A percentile compares a stretch with the other conserved stretches of the same genome.
Evolutionary conservation across 2,329 filamentous ascomycete genomes (phyloP).

Genomic region (Aspergillus ustus): DNA sequence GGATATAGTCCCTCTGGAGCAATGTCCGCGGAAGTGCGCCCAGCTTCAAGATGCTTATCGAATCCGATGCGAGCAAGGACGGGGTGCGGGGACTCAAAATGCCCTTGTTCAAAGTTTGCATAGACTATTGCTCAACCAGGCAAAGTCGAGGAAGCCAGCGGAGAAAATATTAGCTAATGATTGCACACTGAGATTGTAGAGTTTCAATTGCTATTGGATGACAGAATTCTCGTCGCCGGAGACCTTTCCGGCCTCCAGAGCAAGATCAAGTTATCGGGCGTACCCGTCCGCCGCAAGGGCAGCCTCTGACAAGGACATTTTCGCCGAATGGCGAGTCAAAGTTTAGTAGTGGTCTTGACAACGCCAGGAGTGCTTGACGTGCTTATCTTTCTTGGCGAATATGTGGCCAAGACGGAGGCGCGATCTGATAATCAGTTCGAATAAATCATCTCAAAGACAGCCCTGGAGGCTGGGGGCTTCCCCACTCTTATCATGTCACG

Average conservation of each 20-base stretch:
- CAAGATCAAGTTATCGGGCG: constrained; percentile 3
- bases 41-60: not conserved
- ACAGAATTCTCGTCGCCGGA: not conserved
- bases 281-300: constrained; percentile 2
- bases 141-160: not conserved
- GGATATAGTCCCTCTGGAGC: not conserved
- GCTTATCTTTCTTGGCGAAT: not conserved
- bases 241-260: not conserved
- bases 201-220: constrained; percentile 4
- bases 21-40: constrained; percentile 2
- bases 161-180: constrained; percentile 11
- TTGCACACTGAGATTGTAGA: not conserved
- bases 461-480: not conserved
- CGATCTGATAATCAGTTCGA: not conserved
- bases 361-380: not conserved
- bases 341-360: not conserved
- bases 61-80: not conserved
- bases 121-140: not conserved
- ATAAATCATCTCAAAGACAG: not conserved
- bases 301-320: not conserved
- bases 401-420: not conserved
- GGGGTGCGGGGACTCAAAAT: not conserved
- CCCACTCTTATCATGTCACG: not conserved
- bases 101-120: not conserved
- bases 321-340: not conserved